Percentiles rank a stretch among this genome's conserved stretches.
phyloP scores from a whole-genome alignment of 768 basidiomycete genomes.

The Peribolospora kevripleyi region DNA sequence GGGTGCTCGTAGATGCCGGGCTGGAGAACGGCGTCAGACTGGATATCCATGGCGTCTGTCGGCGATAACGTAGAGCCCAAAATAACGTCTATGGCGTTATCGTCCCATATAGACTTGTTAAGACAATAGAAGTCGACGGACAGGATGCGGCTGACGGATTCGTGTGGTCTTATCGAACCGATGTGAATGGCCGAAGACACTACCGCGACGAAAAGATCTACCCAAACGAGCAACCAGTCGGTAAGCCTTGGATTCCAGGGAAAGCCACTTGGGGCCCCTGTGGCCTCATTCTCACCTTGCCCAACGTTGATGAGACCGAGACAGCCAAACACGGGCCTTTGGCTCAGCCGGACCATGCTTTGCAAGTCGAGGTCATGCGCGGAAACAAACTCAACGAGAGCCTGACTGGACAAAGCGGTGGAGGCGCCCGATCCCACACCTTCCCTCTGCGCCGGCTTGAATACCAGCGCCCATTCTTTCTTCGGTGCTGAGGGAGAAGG shows the following conservation, averaged over 20 bases:
- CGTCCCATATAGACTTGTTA: constrained; percentile 64
- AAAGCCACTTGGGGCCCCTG: neutral
- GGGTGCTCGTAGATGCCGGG: constrained; percentile 53
- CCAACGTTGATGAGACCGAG: constrained; percentile 4
- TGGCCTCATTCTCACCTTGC: constrained; percentile 1
- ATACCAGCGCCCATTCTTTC: too few relatives aligned
- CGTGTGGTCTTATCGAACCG: constrained; percentile 32
- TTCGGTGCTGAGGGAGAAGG: too few relatives aligned
- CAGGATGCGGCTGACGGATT: constrained; percentile 50
- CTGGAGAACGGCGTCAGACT: constrained; percentile 4
- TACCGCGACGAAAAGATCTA: constrained; percentile 67
- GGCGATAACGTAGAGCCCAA: constrained; percentile 1
- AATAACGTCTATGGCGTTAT: constrained; percentile 32
- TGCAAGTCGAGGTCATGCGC: too few relatives aligned
- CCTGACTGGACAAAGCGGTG: too few relatives aligned
- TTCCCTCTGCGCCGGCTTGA: too few relatives aligned
- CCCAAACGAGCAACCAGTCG: neutral
- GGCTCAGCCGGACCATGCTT: too few relatives aligned
- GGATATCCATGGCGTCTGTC: constrained; percentile 1
- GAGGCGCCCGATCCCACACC: too few relatives aligned
- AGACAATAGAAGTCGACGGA: constrained; percentile 75
- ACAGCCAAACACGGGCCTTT: neutral
- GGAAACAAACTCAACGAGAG: too few relatives aligned
- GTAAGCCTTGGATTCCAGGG: neutral
- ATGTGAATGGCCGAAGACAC: constrained; percentile 45